Evolutionary conservation across 129 eudicot genomes (phyloP), one percentile per base, ranked within the genome.

Genomic region (Gnaphalium uliginosum): DNA sequence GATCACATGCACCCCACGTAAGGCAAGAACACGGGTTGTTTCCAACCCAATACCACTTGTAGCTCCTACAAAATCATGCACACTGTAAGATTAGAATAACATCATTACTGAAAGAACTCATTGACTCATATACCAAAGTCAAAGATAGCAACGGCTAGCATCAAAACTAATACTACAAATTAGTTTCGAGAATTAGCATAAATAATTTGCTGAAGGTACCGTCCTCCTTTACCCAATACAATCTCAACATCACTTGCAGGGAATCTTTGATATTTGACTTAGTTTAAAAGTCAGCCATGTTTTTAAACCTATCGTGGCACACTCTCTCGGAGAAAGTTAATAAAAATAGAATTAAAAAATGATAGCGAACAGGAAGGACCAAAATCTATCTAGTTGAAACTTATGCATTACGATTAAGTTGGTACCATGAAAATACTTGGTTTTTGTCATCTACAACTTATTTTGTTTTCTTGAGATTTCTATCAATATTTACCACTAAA

Each of bases 31-130:
- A 56, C 96, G 89, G 1, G 93, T 41, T 6, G 96, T 93, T 69
- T 90, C 98, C 46, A 74, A 46, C 18, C 98, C 98, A 59, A 93
- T 90, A 21, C 98, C 98, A 82, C 92, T 93, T 50, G 96, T 66
- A 66, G 96, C 90, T 78, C 98, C 98, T 93, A 88, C 9, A 24
- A 76, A 56, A 61, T 75, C 8, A 75, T 14, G 37, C 10, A 25
- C 24, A 46, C 41, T 54, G 69, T 65, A 53, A 35, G 53, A 26
- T 72, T 53, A 32, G 56, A 17, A 14, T 43, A 11, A 43, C 18
- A 43, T 43, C 19, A 41, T 59, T n/a, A 56, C 33, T 35, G 5
- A 18, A 67, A 5, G 56, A 66, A 22, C 24, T 76, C 37, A 17
- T 22, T 65, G 29, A 76, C 15, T 51, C 35, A 17, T 39, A 26